Percentiles rank a stretch among this genome's conserved stretches.
These are phyloP conservation scores for Schizosaccharomyces japonicus DNA, from an alignment of 805 yeast species.

Conservation along the genomic window DNA sequence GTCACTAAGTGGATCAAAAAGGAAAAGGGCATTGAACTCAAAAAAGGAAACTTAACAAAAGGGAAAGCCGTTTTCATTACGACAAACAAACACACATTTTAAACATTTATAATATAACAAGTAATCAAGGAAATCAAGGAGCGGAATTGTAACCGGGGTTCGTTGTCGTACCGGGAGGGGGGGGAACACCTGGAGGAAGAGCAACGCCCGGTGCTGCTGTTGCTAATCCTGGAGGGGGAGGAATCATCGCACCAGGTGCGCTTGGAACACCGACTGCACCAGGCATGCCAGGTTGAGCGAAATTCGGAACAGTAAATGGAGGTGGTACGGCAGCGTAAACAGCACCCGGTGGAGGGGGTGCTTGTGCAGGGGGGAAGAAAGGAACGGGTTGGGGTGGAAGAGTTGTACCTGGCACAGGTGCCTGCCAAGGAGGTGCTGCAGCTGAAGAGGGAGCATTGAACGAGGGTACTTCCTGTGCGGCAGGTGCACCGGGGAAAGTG, in stretches of 20 bases:
- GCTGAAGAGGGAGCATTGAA: neutral
- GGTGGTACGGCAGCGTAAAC: neutral
- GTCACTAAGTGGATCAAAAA: neutral
- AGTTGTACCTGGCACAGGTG: neutral
- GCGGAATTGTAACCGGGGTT: neutral
- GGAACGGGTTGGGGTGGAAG: neutral
- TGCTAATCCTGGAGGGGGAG: neutral
- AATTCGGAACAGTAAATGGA: neutral
- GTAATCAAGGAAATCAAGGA: no score
- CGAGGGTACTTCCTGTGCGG: neutral
- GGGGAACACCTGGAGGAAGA: neutral
- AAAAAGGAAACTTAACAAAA: no score
- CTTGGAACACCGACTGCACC: neutral
- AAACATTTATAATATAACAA: no score
- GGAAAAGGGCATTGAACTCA: no score
- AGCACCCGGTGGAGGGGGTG: neutral
- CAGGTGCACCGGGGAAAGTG: no score
- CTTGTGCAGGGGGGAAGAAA: neutral
- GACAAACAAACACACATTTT: no score
- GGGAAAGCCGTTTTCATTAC: neutral
- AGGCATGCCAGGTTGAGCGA: neutral
- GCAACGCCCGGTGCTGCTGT: neutral
- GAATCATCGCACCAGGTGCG: neutral
- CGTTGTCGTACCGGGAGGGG: neutral
- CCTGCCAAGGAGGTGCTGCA: neutral